These are phyloP conservation scores for Aurinia saxatilis DNA, from an alignment of 345 rosid species.

Conservation along the genomic window DNA sequence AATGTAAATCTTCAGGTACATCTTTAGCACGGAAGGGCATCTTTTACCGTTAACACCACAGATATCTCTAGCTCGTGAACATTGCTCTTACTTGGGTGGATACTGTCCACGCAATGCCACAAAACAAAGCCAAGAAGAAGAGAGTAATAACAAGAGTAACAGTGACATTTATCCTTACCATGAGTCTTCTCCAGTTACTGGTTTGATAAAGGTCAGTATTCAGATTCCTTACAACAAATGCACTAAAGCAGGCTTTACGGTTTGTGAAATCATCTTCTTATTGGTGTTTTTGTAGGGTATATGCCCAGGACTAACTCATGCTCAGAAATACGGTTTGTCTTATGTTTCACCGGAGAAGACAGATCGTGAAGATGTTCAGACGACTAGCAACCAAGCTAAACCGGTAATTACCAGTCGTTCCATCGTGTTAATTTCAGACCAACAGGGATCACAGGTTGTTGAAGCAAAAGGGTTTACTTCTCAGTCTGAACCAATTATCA, in stretches of 20 bases:
- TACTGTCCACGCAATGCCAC: conserved; percentile 49
- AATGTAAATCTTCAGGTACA: conserved; percentile 40
- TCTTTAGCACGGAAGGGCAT: conserved; percentile 95
- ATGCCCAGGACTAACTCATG: conserved; percentile 80
- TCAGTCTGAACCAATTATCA: conserved; percentile 25
- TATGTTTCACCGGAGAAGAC: conserved; percentile 34
- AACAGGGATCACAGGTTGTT: conserved; percentile 7
- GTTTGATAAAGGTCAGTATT: conserved; percentile 67
- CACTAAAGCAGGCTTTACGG: not conserved
- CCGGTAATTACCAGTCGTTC: conserved; percentile 28
- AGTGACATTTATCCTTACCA: conserved; percentile 32
- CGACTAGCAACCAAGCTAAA: conserved; percentile 14
- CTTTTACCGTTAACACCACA: conserved; percentile 82
- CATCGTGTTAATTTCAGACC: conserved; percentile 30
- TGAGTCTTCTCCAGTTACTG: conserved; percentile 45
- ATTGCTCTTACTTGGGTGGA: conserved; percentile 82
- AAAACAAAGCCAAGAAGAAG: conserved; percentile 31
- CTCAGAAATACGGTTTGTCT: conserved; percentile 70
- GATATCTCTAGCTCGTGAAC: conserved; percentile 75
- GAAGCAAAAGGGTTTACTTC: conserved; percentile 1
- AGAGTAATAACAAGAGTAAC: conserved; percentile 34
- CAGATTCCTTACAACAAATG: not conserved
- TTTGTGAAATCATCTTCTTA: not conserved
- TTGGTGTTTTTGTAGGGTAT: conserved; percentile 48
- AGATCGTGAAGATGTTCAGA: conserved; percentile 18